Evolutionary conservation across 805 yeast species (phyloP).

Genomic region (Candida khao-thaluensis): DNA sequence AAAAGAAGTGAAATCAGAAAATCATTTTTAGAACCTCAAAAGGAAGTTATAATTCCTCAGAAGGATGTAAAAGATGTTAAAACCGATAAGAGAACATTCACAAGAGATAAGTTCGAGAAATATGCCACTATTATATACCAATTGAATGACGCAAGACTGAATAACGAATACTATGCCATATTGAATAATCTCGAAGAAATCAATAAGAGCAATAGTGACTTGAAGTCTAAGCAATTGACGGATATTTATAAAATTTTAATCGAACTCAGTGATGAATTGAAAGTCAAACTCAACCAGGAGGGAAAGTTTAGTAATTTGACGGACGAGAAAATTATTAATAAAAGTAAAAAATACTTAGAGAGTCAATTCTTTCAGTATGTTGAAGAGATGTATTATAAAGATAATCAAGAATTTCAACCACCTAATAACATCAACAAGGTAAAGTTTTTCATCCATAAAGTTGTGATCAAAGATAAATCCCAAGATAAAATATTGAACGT

Average conservation of each 20-base stretch:
- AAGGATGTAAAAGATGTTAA: slow-evolving; percentile 6
- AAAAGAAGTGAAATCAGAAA: slow-evolving; percentile 73
- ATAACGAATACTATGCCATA: slow-evolving; percentile 51
- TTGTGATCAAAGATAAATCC: slow-evolving; percentile 32
- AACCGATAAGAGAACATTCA: slow-evolving; percentile 29
- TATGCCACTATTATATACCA: slow-evolving; percentile 71
- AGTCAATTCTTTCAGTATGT: slow-evolving; percentile 74
- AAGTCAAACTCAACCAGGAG: slow-evolving; percentile 33
- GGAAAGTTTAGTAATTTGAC: slow-evolving; percentile 35
- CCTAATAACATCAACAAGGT: slow-evolving; percentile 68
- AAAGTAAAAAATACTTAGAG: slow-evolving; percentile 65
- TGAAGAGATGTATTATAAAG: slow-evolving; percentile 63
- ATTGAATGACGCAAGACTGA: slow-evolving; percentile 68
- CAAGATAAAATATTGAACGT: slow-evolving; percentile 44
- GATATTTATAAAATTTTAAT: slow-evolving; percentile 73
- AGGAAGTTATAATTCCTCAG: slow-evolving; percentile 1
- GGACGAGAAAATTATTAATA: slow-evolving; percentile 45
- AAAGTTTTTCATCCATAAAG: slow-evolving; percentile 50
- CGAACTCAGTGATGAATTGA: slow-evolving; percentile 42
- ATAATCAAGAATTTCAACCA: slow-evolving; percentile 49
- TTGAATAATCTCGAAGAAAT: slow-evolving; percentile 60
- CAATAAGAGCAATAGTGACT: slow-evolving; percentile 56
- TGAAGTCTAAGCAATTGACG: slow-evolving; percentile 65
- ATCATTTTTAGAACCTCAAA: slow-evolving; percentile 54
- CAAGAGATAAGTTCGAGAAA: slow-evolving; percentile 62